phyloP scores from a whole-genome alignment of 2,329 filamentous ascomycete species.

The Fusarium odoratissimum region DNA sequence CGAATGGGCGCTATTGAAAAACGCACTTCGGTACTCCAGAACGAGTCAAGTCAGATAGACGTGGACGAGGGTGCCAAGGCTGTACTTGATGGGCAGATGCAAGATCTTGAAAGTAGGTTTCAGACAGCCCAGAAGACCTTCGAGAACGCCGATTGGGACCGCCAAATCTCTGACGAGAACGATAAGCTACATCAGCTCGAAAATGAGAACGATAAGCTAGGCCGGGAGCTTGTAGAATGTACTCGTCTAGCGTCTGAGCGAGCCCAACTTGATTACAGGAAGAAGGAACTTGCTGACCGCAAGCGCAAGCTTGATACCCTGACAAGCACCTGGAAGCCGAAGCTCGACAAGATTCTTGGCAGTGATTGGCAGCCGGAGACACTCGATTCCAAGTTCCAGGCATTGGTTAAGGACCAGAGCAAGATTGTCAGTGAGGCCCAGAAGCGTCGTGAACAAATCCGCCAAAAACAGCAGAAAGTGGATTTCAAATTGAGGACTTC shows the following conservation, averaged over 20 bases:
- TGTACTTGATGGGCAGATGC: slow-evolving; percentile 77
- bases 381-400: slow-evolving; percentile 78
- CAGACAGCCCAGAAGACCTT: slow-evolving; percentile 71
- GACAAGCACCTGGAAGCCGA: slow-evolving; percentile 77
- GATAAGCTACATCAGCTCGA: slow-evolving; percentile 76
- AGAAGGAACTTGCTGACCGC: slow-evolving; percentile 80
- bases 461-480: slow-evolving; percentile 79
- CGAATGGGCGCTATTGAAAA: slow-evolving; percentile 80
- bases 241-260: slow-evolving; percentile 84
- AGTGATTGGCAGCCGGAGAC: slow-evolving; percentile 74
- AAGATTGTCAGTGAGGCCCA: slow-evolving; percentile 72
- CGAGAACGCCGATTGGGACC: slow-evolving; percentile 74
- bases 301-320: slow-evolving; percentile 82
- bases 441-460: slow-evolving; percentile 75
- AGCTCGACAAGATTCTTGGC: slow-evolving; percentile 74
- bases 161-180: slow-evolving; percentile 74
- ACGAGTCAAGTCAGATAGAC: slow-evolving; percentile 76
- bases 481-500: slow-evolving; percentile 77
- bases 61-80: slow-evolving; percentile 88
- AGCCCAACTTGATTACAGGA: slow-evolving; percentile 84
- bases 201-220: slow-evolving; percentile 76
- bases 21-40: slow-evolving; percentile 74
- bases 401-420: slow-evolving; percentile 67
- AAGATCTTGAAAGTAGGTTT: slow-evolving; percentile 74
- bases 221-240: slow-evolving; percentile 84